phyloP scores from a whole-genome alignment of 441 rosid genomes.

The Rhodomyrtus psidioides region DNA sequence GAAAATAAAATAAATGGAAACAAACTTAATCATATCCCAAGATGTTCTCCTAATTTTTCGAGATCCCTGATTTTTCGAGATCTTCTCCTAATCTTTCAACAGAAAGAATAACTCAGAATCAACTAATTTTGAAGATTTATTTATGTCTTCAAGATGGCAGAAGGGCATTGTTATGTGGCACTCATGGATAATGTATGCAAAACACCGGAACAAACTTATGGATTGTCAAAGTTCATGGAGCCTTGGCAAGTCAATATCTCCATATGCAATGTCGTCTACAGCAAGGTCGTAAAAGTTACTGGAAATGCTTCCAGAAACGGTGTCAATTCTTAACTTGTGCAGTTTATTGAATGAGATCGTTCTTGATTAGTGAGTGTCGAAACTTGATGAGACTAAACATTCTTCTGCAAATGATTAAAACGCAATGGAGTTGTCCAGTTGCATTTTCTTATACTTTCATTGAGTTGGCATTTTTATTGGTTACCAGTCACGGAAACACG shows the following conservation, averaged over 20 bases:
- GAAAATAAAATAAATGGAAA: too few species aligned
- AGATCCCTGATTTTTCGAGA: too few species aligned
- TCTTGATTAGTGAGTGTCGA: background rate
- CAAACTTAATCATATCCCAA: too few species aligned
- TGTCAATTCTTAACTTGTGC: background rate
- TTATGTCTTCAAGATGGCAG: background rate
- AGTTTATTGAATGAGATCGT: background rate
- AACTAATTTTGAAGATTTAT: background rate
- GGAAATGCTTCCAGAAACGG: background rate
- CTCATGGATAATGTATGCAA: background rate
- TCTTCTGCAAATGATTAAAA: background rate
- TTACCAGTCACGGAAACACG: conserved; percentile 17
- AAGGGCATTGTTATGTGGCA: background rate
- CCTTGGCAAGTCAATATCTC: background rate
- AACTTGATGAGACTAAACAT: background rate
- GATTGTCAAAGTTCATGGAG: background rate
- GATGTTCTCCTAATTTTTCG: too few species aligned
- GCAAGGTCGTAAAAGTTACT: background rate
- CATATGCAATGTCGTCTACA: background rate
- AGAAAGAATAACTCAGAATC: background rate
- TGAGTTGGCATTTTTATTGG: background rate
- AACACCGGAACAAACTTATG: background rate
- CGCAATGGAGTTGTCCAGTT: background rate
- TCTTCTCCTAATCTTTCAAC: too few species aligned
- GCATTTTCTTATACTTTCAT: background rate